These are phyloP conservation scores for Cercospora sesami DNA, from an alignment of 2,329 filamentous ascomycete genomes.

Conservation along the genomic window DNA sequence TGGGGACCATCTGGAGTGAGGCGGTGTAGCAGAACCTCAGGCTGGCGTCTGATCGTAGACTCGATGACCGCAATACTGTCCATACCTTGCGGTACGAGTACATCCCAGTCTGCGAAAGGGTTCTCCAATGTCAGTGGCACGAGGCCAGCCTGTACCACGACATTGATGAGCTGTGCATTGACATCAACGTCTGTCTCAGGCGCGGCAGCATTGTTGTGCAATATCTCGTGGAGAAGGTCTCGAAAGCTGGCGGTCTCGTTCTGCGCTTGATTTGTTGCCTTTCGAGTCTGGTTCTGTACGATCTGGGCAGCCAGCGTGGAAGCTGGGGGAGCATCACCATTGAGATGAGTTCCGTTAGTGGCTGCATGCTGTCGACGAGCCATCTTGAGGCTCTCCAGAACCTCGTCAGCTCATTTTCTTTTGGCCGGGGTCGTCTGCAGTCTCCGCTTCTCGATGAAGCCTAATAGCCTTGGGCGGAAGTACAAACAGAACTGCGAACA, in stretches of 20 bases:
- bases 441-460: constrained; percentile 2
- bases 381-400: constrained; percentile 35
- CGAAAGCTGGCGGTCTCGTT: constrained; percentile 63
- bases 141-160: constrained; percentile 77
- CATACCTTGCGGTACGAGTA: constrained; percentile 60
- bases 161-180: constrained; percentile 82
- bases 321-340: constrained; percentile 52
- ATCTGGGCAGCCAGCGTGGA: constrained; percentile 88
- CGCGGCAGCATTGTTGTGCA: constrained; percentile 48
- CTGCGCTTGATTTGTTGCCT: constrained; percentile 56
- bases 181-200: constrained; percentile 69
- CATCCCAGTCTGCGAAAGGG: constrained; percentile 61
- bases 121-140: constrained; percentile 68
- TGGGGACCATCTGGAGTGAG: constrained; percentile 45
- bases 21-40: constrained; percentile 58
- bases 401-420: constrained; percentile 13
- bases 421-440: neutral
- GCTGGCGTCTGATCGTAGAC: constrained; percentile 73
- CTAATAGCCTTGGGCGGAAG: neutral
- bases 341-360: constrained; percentile 21
- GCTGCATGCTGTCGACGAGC: constrained; percentile 37
- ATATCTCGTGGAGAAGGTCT: constrained; percentile 66
- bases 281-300: constrained; percentile 65
- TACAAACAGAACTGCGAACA: neutral
- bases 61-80: constrained; percentile 78